Evolutionary conservation across 768 basidiomycete species (phyloP).

Genomic region (Lactarius trivialis): DNA sequence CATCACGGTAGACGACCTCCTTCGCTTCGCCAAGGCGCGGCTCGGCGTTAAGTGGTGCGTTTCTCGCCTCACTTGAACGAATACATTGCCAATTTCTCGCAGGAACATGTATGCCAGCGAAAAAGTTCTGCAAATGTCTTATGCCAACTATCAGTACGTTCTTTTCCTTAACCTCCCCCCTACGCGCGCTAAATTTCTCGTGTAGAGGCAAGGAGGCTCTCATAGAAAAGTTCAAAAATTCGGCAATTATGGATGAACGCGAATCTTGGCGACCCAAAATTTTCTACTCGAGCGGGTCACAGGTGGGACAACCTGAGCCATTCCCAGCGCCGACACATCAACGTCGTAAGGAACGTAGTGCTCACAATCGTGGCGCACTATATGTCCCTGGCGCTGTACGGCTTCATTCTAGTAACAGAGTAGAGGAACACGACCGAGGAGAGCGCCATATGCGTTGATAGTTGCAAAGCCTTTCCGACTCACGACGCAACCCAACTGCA

Average conservation of each 20-base stretch:
- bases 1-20: constrained; percentile 67
- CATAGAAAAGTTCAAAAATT: constrained; percentile 90
- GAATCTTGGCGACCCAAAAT: constrained; percentile 82
- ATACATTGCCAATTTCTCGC: constrained; percentile 5
- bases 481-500: neutral
- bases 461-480: neutral
- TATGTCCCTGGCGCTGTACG: constrained; percentile 37
- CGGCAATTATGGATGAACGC: constrained; percentile 82
- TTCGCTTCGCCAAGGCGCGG: constrained; percentile 64
- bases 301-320: constrained; percentile 69
- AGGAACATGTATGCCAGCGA: constrained; percentile 93
- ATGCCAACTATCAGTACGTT: constrained; percentile 88
- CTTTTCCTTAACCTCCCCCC: neutral
- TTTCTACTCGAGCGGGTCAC: constrained; percentile 68
- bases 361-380: constrained; percentile 66
- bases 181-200: neutral
- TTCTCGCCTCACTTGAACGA: neutral
- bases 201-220: constrained; percentile 80
- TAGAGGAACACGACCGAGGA: constrained; percentile 12
- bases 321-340: constrained; percentile 82
- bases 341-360: constrained; percentile 76
- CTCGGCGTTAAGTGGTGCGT: constrained; percentile 78
- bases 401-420: constrained; percentile 7
- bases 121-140: constrained; percentile 86
- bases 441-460: neutral